Evolutionary conservation across 352 stramenopile species (phyloP).

Genomic region (Phytophthora ramorum): DNA sequence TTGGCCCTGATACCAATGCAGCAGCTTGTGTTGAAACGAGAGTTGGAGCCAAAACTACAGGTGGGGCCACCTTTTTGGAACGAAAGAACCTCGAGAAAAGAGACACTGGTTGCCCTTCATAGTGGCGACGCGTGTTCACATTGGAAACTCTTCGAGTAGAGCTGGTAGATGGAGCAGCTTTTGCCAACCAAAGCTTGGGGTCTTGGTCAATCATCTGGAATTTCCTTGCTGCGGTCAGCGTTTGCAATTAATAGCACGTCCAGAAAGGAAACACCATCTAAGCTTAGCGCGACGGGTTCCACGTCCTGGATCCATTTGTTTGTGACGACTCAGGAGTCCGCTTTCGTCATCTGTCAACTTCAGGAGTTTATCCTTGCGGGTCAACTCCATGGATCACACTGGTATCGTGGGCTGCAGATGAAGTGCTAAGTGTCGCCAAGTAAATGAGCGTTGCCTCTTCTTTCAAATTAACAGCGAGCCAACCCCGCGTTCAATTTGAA

Average conservation of each 20-base stretch:
- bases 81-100: background rate
- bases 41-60: background rate
- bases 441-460: too few relatives aligned
- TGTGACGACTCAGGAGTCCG: too few relatives aligned
- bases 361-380: too few relatives aligned
- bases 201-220: conserved; percentile 5
- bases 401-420: too few relatives aligned
- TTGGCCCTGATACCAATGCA: background rate
- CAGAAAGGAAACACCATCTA: too few relatives aligned
- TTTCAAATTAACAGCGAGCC: too few relatives aligned
- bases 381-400: too few relatives aligned
- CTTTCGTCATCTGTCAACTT: too few relatives aligned
- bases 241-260: too few relatives aligned
- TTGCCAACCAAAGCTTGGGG: conserved; percentile 16
- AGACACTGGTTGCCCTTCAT: background rate
- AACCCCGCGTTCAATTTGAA: too few relatives aligned
- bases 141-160: background rate
- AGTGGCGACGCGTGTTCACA: background rate
- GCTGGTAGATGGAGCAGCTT: background rate
- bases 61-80: conserved; percentile 1
- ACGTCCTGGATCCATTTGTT: background rate
- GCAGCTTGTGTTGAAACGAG: conserved; percentile 1
- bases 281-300: too few relatives aligned
- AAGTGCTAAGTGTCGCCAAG: too few relatives aligned
- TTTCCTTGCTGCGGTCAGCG: background rate